Conservation (phyloP, 371 early-diverging fungal genomes). For the Mortierella sp. region DNA sequence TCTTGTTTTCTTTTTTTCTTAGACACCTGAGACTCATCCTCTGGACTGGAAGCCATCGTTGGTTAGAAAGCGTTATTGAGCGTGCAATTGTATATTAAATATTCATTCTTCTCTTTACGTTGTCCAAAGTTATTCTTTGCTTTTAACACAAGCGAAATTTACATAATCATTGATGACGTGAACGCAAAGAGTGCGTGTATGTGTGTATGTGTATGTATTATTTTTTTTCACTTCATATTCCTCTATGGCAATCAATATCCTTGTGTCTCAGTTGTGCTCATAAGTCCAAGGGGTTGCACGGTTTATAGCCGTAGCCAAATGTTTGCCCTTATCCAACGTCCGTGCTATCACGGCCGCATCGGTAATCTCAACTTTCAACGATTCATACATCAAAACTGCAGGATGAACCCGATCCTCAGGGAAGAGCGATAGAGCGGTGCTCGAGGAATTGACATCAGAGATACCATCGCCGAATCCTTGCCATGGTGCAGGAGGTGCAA, state of each 20-base stretch:
- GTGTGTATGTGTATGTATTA: background rate
- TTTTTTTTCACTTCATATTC: background rate
- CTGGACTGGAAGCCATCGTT: constrained; percentile 43
- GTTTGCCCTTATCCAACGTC: constrained; percentile 24
- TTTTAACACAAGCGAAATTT: background rate
- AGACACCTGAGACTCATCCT: constrained; percentile 46
- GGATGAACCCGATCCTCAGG: constrained; percentile 19
- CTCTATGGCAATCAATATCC: background rate
- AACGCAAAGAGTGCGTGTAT: background rate
- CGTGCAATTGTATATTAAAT: constrained; percentile 38
- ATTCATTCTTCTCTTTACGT: constrained; percentile 54
- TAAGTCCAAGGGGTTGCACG: constrained; percentile 1
- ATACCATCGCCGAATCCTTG: constrained; percentile 45
- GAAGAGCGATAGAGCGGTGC: background rate
- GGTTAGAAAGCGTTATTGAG: constrained; percentile 31
- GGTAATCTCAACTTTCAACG: constrained; percentile 22
- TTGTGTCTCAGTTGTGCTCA: constrained; percentile 30
- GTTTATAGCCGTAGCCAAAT: background rate
- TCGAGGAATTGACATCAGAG: background rate
- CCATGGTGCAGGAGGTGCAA: constrained; percentile 31
- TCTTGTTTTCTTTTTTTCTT: background rate
- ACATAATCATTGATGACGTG: too few species aligned
- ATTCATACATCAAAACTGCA: constrained; percentile 31
- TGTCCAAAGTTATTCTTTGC: too few species aligned
- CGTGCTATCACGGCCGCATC: constrained; percentile 13